Evolutionary conservation across 176 grass and related monocot genomes (phyloP), one percentile per base, ranked within the genome.

Genomic region (Oryza glaberrima): DNA sequence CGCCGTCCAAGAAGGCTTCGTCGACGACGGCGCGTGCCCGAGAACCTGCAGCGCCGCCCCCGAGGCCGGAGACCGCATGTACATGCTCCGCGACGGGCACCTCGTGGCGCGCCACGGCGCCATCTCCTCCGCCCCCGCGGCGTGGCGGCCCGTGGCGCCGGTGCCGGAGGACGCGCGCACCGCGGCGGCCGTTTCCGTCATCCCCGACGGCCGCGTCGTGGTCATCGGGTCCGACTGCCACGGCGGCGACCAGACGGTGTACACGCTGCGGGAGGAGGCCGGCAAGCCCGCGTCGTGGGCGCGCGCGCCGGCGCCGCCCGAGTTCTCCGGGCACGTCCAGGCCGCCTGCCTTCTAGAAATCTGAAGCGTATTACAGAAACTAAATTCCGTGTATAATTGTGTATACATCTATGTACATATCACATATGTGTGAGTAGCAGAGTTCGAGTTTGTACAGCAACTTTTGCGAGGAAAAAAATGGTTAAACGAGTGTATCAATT

Each of bases 291-390:
- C 78, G 72, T 79, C 68, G 4, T 99, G 91, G 93, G 63, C 32
- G 40, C 87, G 83, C 64, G 77, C 66, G 0, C 67, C 75, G 4
- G 60, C 90, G 64, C 89, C 86, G 35, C 35, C 73, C 7, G 90
- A 88, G 63, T 99, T 91, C 83, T 86, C 86, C 32, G 96, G 96
- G 1, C 93, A 96, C 76, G 92, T 94, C n/a, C 90, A 94, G 51
- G 88, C 88, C 0, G 81, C 86, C 3, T 94, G 88, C 90, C 84
- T 78, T 83, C 70, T 95, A 2, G 83, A 90, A 61, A 80, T 98
- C 32, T 98, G 71, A 93, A 38, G 26, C 72, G 23, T 51, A 20
- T 13, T 77, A 68, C 65, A 49, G 22, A 41, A 3, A 30, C 10
- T 13, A 17, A 78, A 38, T 17, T 3, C 41, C 73, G 78, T 23